Evolutionary conservation across 495 filamentous ascomycete species (phyloP), one percentile per base, ranked within the genome.

Genomic region (Penicillium alfredii): DNA sequence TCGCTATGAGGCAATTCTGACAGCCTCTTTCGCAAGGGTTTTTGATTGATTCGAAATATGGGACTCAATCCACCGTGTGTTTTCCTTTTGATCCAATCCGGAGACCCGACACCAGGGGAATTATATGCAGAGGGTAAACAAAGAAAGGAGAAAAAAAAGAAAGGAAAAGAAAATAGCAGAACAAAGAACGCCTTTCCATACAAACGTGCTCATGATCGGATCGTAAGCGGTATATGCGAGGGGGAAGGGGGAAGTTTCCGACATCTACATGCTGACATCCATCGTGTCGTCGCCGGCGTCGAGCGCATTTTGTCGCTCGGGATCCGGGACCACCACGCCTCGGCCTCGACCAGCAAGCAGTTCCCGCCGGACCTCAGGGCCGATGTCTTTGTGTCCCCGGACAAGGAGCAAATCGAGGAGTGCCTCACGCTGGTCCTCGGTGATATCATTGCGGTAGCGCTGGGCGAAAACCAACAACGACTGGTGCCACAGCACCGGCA

Each of bases 401-500:
- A 80, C 80, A 26, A 90, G 62, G n/a, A 98, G 62, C 32, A 97
- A 63, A 68, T 98, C 92, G 20, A 98, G 60, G 35, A 98, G 65
- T 3, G 88, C 87, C 55, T 98, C 92, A 47, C 92, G 70, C 71
- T 94, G 88, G 46, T 95, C 88, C 58, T 94, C 87, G 13, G 86
- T 89, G 58, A 90, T 84, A 58, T 90, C 85, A 52, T 96, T 94
- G 45, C 84, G 77, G 55, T 98, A 98, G 38, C 90, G 72, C 66
- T 96, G 84, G 21, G 90, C 89, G 62, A 98, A 97, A 1, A 85
- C 83, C 38, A 97, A 58, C 22, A 98, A 66, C 49, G 78, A 77
- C 63, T 93, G 85, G 63, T 94, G 88, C 85, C 88, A 95, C 26
- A 95, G 73, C 4, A 95, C 84, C 0, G 88, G 88, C 24, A 94